phyloP scores from a whole-genome alignment of 163 green algal species.

The Chlamydomonas reinhardtii region DNA sequence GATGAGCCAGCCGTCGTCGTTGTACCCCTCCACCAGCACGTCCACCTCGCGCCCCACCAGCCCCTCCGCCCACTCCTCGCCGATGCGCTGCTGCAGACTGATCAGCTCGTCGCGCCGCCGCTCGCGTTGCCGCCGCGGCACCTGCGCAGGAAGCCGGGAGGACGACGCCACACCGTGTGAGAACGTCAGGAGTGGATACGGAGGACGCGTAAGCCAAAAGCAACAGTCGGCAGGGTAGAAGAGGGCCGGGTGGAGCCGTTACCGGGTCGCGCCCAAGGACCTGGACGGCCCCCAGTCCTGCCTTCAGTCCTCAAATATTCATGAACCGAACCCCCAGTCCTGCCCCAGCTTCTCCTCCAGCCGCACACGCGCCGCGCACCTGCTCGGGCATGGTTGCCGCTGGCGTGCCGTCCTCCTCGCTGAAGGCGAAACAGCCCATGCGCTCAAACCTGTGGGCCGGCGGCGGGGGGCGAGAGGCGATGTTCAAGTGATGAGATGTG shows the following conservation, averaged over 20 bases:
- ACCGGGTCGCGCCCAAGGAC: no score
- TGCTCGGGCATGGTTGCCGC: constrained; percentile 79
- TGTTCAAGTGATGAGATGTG: background rate
- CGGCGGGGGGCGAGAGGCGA: background rate
- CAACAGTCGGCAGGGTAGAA: no score
- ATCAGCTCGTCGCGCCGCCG: constrained; percentile 88
- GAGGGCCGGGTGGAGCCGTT: no score
- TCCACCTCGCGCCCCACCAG: constrained; percentile 77
- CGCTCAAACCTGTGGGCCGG: constrained; percentile 79
- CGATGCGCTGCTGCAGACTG: constrained; percentile 86
- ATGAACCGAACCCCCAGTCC: no score
- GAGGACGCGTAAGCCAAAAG: no score
- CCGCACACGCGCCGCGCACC: no score
- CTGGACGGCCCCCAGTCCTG: no score
- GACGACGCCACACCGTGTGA: no score
- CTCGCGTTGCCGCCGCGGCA: constrained; percentile 56
- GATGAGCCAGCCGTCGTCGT: constrained; percentile 84
- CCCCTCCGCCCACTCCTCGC: constrained; percentile 76
- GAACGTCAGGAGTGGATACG: no score
- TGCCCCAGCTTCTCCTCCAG: no score
- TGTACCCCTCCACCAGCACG: constrained; percentile 61
- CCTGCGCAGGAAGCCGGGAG: no score
- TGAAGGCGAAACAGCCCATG: constrained; percentile 90
- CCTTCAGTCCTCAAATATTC: no score
- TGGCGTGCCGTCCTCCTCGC: constrained; percentile 91